A percentile compares a stretch with the other conserved stretches of the same genome.
Evolutionary conservation across 768 basidiomycete species (phyloP).

Genomic region (Hysterangium stoloniferum): DNA sequence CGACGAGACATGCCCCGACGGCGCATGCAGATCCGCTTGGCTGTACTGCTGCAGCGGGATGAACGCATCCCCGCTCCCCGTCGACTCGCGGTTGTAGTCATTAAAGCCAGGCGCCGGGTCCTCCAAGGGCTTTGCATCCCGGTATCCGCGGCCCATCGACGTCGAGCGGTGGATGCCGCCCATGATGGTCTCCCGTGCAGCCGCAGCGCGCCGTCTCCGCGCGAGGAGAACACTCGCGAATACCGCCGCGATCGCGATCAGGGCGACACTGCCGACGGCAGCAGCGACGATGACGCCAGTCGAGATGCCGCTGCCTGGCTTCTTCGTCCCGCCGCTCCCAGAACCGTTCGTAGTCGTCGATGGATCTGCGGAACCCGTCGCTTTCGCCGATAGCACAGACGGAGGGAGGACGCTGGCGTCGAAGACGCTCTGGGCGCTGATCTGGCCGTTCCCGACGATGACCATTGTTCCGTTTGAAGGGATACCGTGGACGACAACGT

Average conservation of each 20-base stretch:
- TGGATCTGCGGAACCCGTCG: conserved; percentile 31
- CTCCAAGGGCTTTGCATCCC: conserved; percentile 17
- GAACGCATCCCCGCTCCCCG: conserved; percentile 46
- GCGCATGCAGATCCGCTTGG: conserved; percentile 12
- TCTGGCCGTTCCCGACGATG: conserved; percentile 69
- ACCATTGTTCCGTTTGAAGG: conserved; percentile 74
- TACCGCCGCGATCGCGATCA: conserved; percentile 43
- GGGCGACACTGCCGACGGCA: conserved; percentile 42
- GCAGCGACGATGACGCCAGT: conserved; percentile 14
- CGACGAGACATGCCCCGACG: background rate
- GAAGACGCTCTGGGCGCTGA: conserved; percentile 60
- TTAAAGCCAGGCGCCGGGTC: conserved; percentile 22
- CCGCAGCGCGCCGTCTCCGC: conserved; percentile 17
- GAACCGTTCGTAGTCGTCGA: conserved; percentile 11
- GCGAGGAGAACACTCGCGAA: conserved; percentile 7
- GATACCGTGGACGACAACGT: conserved; percentile 76
- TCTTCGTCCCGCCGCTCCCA: conserved; percentile 8
- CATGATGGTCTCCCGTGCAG: conserved; percentile 36
- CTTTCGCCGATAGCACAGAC: conserved; percentile 33
- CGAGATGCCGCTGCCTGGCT: background rate
- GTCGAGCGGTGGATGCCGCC: conserved; percentile 42
- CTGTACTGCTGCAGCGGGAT: conserved; percentile 57
- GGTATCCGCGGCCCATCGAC: conserved; percentile 40
- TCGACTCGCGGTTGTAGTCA: conserved; percentile 42
- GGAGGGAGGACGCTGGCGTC: conserved; percentile 39